Evolutionary conservation across 2,329 filamentous ascomycete species (phyloP), one percentile per base, ranked within the genome.

Genomic region (Sarocladium kiliense): DNA sequence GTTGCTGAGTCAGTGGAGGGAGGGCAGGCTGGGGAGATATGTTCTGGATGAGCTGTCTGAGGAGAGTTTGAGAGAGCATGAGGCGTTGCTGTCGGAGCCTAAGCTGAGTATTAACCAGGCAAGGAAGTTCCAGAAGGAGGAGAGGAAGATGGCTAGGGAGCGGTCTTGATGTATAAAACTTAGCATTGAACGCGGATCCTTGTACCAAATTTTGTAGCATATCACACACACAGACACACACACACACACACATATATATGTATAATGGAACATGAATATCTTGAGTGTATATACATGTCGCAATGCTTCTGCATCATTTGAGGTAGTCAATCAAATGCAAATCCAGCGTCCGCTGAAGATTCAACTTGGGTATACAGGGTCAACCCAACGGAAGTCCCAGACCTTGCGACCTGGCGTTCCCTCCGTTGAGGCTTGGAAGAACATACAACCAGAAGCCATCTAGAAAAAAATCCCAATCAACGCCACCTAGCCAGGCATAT

Each of bases 1-100:
- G 79, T 76, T 96, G 56, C 79, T 97, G 12, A 86, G 91, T 63
- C 82, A 86, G 65, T 99, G 91, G 89, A 81, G 92, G 53, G 78
- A 77, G 23, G 94, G 94, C 1, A 74, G 82, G 27, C 66, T 97
- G 55, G 93, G 92, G 0, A 78, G 74, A 39, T 94, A 95, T 65
- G 73, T 91, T 19, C 76, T 99, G 30, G 94, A 99, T 66, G 82
- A 90, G 55, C 75, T 97, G 12, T 78, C 76, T 19, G 78, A 81
- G 37, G 80, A 82, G 54, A 76, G 78, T 11, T 68, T 91, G 18
- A 64, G 61, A n/a, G 63, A 62, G 51, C 79, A 82, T 58, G 75
- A 73, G 64, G 72, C 73, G 56, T 71, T 71, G 57, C 64, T 74
- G 23, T 72, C 74, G 18, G 77, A 80, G 18, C 73, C 77, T 23